These are phyloP conservation scores for Fusarium sp. DNA, from an alignment of 2,329 filamentous ascomycete genomes.

Conservation along the genomic window DNA sequence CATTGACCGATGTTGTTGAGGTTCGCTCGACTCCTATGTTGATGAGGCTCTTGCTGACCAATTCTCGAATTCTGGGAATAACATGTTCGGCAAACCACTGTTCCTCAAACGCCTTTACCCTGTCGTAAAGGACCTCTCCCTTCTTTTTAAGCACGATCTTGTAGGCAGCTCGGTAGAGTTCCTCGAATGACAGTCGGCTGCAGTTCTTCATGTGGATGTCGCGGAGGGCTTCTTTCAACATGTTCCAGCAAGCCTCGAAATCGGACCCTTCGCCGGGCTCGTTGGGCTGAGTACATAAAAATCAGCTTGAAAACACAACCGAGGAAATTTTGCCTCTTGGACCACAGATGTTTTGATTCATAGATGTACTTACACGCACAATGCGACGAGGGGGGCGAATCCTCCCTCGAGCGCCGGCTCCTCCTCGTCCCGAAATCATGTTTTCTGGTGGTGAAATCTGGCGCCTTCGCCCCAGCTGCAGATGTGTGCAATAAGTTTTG, in stretches of 20 bases:
- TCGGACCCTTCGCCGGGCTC: constrained; percentile 74
- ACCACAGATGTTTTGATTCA: not conserved
- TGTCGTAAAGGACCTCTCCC: constrained; percentile 84
- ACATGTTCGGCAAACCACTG: constrained; percentile 84
- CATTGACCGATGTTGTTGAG: constrained; percentile 77
- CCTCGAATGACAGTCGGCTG: constrained; percentile 91
- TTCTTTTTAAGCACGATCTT: constrained; percentile 93
- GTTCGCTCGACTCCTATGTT: constrained; percentile 71
- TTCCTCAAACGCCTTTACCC: constrained; percentile 85
- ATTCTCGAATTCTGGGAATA: constrained; percentile 76
- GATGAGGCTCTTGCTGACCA: constrained; percentile 79
- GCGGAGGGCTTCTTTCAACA: constrained; percentile 80
- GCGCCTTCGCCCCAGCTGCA: constrained; percentile 18
- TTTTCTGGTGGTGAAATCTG: constrained; percentile 6
- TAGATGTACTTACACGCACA: constrained; percentile 56
- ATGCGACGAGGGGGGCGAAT: constrained; percentile 62
- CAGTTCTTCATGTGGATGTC: constrained; percentile 96
- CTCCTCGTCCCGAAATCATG: constrained; percentile 68
- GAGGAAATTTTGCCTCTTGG: not conserved
- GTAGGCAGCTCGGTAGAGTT: constrained; percentile 94
- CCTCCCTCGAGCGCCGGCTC: constrained; percentile 58
- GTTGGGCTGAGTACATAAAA: constrained; percentile 50
- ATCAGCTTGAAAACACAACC: constrained; percentile 42
- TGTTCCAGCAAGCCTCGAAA: constrained; percentile 88
- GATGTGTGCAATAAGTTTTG: not conserved